Base-by-base conservation (phyloP, 108 stramenopile genomes). In the Aureococcus anophagefferens region DNA sequence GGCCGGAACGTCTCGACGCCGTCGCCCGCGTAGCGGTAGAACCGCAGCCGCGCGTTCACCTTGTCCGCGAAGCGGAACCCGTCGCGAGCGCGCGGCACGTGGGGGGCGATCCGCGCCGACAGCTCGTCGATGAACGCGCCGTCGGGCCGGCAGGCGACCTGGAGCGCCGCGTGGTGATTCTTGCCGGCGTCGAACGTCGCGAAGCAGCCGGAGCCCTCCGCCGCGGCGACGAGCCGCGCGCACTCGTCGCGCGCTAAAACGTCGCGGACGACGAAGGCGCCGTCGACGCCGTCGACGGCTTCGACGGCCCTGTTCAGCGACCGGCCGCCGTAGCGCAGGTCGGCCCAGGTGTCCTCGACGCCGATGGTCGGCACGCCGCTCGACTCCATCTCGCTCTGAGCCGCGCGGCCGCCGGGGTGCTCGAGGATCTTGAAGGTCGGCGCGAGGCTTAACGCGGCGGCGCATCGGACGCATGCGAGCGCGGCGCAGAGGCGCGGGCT, bases 1-100 rank as follows among this genome's bases (percentile, higher is more conserved):
- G 92, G 89, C 65, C 88, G 82, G 81, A 93, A 93, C 7, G 76
- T 74, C 79, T 93, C 84, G 0, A 74, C 33, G 4, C 81, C 74
- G 67, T 74, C 74, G 13, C 86, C 74, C 29, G 73, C 81, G 71
- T 93, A 93, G 34, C 86, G 77, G 79, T 93, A 93, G 14, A 93
- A 73, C 28, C 92, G 71, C 73, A 85, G 88, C 45, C 92, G 82
- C 40, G 86, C 79, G 77, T 91, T 93, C 44, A 93, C 0, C 0
- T 15, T 3, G 65, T 59, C 3, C 7, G 51, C 51, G 51, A 25
- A 59, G 17, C 51, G 17, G 21, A 4, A 16, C 25, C 21, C 25
- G 17, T 59, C 25, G 7, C 4, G 3, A 1, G 4, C 21, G 21
- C 21, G 21, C 17, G 51, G 51, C 21, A 59, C 51, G 13, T 25